Conservation (phyloP, 805 yeast species). For the Saccharomycopsis sp. region DNA sequence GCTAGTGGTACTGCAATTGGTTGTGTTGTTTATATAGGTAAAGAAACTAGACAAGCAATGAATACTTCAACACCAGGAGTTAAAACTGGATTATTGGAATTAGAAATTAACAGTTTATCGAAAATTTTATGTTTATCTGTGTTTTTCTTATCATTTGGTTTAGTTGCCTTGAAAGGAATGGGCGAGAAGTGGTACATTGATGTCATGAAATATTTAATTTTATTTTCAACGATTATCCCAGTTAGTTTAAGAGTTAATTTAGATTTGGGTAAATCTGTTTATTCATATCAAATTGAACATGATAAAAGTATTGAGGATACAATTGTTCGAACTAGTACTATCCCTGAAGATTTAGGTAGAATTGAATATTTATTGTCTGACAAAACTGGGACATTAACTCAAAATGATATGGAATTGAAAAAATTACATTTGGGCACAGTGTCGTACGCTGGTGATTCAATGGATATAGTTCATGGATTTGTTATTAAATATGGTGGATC, state of each 20-base stretch:
- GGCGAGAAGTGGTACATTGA: constrained; percentile 71
- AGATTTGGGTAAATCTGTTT: constrained; percentile 92
- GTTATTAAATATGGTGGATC: constrained; percentile 33
- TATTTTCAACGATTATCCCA: constrained; percentile 93
- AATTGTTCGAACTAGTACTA: constrained; percentile 92
- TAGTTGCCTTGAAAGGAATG: constrained; percentile 79
- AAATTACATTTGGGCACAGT: constrained; percentile 90
- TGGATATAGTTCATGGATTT: constrained; percentile 79
- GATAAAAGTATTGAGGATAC: constrained; percentile 78
- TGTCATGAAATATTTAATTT: constrained; percentile 80
- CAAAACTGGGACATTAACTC: constrained; percentile 96
- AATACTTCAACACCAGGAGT: constrained; percentile 85
- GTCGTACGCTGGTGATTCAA: constrained; percentile 84
- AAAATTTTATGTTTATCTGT: constrained; percentile 86
- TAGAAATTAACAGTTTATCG: constrained; percentile 83
- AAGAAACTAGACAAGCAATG: constrained; percentile 90
- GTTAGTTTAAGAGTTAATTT: constrained; percentile 90
- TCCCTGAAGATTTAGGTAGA: constrained; percentile 96
- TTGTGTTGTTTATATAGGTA: constrained; percentile 82
- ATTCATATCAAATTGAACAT: constrained; percentile 90
- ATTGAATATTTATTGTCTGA: constrained; percentile 89
- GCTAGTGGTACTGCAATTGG: constrained; percentile 93
- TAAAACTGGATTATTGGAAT: constrained; percentile 81
- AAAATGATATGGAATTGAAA: constrained; percentile 95
- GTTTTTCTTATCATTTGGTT: constrained; percentile 61